Base-by-base conservation (phyloP, 768 basidiomycete genomes). In the Amanita fuliginea region DNA sequence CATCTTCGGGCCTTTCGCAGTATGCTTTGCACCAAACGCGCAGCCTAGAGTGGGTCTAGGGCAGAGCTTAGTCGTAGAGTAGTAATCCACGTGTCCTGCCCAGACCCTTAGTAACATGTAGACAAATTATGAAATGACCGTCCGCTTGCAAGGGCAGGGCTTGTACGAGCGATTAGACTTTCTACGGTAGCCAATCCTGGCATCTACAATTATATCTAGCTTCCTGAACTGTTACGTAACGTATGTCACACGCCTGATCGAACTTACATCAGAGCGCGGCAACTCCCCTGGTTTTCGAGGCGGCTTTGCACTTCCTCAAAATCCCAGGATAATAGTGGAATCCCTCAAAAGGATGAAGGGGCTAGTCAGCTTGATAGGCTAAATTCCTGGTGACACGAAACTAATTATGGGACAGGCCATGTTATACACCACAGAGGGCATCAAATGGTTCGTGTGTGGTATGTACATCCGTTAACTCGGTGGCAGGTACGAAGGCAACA, bases 351-450 rank as follows among this genome's bases (percentile, higher is more conserved):
- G 65, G 82, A 83, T 59, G 96, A 99, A 65, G 95, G 90, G 28
- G 95, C 94, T 30, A 91, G 88, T 62, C 94, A 97, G 80, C 87
- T 81, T 56, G 19, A 46, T 14, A 19, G 11, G 22, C 14, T 24
- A n/a, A n/a, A 21, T 35, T 51, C 10, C 39, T 36, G 13, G 24
- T 26, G 13, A 8, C 43, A 19, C 51, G 41, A 32, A 51, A 35
- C 42, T 39, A 33, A 41, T 26, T 30, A 53, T 34, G 36, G 39
- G 37, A n/a, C 55, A 95, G 89, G 96, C 96, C 30, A 98, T 99
- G 96, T 71, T 99, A 42, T 99, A 93, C 67, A 96, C 93, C n/a
- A 99, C 96, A 1, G 96, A 97, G 32, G 94, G 90, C 26, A 77
- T 99, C 53, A 69, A 75, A 21, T 99, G 96, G 96, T 93, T 61